A percentile compares a stretch with the other conserved stretches of the same genome.
phyloP scores from a whole-genome alignment of 805 yeast species.

The Millerago galiae region DNA sequence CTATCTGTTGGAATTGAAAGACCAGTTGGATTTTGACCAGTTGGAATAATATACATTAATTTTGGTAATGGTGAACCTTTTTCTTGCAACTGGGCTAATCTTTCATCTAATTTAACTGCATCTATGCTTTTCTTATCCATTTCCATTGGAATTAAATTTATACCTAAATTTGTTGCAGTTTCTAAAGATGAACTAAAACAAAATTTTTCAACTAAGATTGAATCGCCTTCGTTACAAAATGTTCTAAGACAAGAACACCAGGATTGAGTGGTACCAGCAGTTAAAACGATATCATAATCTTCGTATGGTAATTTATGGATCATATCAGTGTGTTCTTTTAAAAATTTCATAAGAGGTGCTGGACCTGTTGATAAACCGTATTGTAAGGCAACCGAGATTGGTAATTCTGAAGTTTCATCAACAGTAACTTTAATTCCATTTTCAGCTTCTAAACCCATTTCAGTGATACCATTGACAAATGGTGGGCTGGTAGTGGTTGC shows the following conservation, averaged over 20 bases:
- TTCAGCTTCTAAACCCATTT: conserved; percentile 54
- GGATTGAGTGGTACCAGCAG: conserved; percentile 82
- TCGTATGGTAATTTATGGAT: conserved; percentile 40
- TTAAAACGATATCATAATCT: conserved; percentile 67
- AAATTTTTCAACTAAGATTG: conserved; percentile 72
- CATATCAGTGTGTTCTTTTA: conserved; percentile 66
- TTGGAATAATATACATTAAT: conserved; percentile 80
- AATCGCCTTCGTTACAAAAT: conserved; percentile 69
- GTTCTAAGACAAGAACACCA: conserved; percentile 81
- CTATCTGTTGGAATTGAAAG: conserved; percentile 71
- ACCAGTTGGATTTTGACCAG: conserved; percentile 98
- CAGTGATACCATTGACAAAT: conserved; percentile 47
- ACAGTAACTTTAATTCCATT: neutral
- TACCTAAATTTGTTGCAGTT: conserved; percentile 67
- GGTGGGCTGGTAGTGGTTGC: conserved; percentile 70
- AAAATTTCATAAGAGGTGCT: conserved; percentile 55
- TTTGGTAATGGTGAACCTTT: conserved; percentile 82
- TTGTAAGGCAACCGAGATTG: conserved; percentile 77
- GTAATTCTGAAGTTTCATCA: conserved; percentile 46
- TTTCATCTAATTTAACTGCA: conserved; percentile 57
- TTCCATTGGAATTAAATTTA: conserved; percentile 61
- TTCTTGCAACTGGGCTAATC: conserved; percentile 38
- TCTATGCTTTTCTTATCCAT: conserved; percentile 75
- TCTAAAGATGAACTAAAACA: conserved; percentile 85
- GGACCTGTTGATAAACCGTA: conserved; percentile 85